Percentiles rank a stretch among this genome's conserved stretches.
phyloP scores from a whole-genome alignment of 495 filamentous ascomycete species.

The Jackrogersella multiformis region DNA sequence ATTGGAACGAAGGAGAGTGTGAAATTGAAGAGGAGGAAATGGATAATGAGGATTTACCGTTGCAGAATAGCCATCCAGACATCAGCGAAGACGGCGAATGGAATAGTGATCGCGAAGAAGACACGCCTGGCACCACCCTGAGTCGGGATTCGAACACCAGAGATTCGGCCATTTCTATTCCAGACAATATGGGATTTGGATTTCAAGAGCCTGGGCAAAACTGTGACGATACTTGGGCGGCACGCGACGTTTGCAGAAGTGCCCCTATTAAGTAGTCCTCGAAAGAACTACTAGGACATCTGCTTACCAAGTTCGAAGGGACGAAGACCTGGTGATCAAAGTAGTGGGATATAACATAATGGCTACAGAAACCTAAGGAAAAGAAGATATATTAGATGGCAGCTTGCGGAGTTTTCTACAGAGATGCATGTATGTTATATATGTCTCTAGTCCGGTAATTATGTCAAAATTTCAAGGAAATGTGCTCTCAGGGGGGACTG shows the following conservation, averaged over 20 bases:
- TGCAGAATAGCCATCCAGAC: not conserved
- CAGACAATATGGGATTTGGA: not conserved
- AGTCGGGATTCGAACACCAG: not conserved
- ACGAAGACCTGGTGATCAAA: not conserved
- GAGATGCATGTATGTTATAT: not conserved
- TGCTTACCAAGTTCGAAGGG: too few relatives aligned
- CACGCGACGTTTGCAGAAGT: not conserved
- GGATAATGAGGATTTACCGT: not conserved
- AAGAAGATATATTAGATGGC: not conserved
- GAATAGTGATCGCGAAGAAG: not conserved
- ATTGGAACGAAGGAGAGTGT: not conserved
- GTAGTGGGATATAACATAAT: not conserved
- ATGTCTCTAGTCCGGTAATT: too few relatives aligned
- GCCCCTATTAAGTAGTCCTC: not conserved
- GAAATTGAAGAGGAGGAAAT: not conserved
- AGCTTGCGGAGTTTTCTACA: not conserved
- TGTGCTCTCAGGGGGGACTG: too few relatives aligned
- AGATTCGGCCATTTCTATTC: constrained; percentile 8
- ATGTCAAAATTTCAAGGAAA: too few relatives aligned
- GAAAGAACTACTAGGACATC: not conserved
- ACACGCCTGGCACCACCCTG: not conserved
- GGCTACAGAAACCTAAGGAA: not conserved
- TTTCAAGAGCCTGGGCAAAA: not conserved
- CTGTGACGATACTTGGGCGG: not conserved
- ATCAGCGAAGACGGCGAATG: not conserved